Conservation (phyloP, 2,329 filamentous ascomycete genomes). For the Microdochium paspali region DNA sequence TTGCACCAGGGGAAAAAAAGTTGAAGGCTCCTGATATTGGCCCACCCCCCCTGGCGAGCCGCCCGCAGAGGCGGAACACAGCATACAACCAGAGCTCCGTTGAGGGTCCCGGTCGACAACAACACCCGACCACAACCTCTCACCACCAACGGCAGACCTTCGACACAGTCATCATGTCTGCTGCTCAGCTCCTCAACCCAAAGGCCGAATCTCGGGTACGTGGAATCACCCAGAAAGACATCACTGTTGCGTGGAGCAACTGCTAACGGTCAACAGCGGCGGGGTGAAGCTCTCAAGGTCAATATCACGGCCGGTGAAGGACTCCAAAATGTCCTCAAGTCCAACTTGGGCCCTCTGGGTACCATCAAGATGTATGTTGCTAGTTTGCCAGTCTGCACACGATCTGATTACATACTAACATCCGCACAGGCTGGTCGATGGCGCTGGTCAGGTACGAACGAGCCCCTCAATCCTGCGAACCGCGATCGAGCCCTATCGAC, state of each 20-base stretch:
- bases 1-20: background rate
- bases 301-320: conserved; percentile 97
- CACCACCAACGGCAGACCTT: background rate
- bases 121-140: background rate
- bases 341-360: conserved; percentile 86
- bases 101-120: background rate
- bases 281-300: conserved; percentile 91
- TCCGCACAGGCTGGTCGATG: conserved; percentile 52
- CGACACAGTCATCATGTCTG: conserved; percentile 61
- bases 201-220: conserved; percentile 95
- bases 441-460: conserved; percentile 52
- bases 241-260: conserved; percentile 29
- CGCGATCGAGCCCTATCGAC: conserved; percentile 5
- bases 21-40: conserved; percentile 1
- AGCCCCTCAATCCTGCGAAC: conserved; percentile 6
- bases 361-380: conserved; percentile 81
- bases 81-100: background rate
- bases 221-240: conserved; percentile 13
- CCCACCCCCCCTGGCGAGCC: background rate
- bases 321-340: conserved; percentile 87
- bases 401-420: conserved; percentile 13
- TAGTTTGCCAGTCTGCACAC: conserved; percentile 2
- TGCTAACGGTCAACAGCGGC: conserved; percentile 52
- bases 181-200: conserved; percentile 94
- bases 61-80: background rate